phyloP scores from a whole-genome alignment of 2,329 filamentous ascomycete species.

The Lasiodiplodia theobromae region DNA sequence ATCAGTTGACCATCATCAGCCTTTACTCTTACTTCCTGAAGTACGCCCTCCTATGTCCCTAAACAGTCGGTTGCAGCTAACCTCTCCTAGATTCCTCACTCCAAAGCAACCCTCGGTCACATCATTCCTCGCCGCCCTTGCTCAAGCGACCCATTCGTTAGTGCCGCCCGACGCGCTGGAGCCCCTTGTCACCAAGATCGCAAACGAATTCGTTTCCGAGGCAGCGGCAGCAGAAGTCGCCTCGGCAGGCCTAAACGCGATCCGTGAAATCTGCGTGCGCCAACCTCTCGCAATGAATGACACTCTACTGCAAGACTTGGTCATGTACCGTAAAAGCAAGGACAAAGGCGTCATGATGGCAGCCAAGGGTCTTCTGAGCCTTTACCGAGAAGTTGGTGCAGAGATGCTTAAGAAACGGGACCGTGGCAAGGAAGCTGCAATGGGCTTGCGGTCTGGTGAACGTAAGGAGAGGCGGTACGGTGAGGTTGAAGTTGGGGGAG shows the following conservation, averaged over 20 bases:
- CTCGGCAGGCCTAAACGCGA: conserved; percentile 90
- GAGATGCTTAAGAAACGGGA: conserved; percentile 89
- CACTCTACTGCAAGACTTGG: conserved; percentile 91
- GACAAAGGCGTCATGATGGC: conserved; percentile 99
- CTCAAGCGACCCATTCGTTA: conserved; percentile 87
- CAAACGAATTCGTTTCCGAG: conserved; percentile 97
- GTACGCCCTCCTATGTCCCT: conserved; percentile 44
- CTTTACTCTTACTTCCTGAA: conserved; percentile 98
- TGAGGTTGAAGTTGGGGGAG: conserved; percentile 77
- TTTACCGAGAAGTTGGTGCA: conserved; percentile 91
- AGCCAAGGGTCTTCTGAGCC: conserved; percentile 84
- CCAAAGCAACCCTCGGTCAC: conserved; percentile 90
- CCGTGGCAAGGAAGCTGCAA: conserved; percentile 87
- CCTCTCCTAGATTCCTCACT: conserved; percentile 67
- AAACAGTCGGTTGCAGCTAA: conserved; percentile 12
- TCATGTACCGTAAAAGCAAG: conserved; percentile 95
- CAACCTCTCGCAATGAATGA: conserved; percentile 97
- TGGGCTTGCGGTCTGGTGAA: conserved; percentile 79
- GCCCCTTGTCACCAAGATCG: conserved; percentile 91
- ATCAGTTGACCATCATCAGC: conserved; percentile 87
- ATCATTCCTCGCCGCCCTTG: conserved; percentile 88
- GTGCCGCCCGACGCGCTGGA: conserved; percentile 93
- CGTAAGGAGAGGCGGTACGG: conserved; percentile 81
- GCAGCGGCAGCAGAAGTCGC: conserved; percentile 90
- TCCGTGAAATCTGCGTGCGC: conserved; percentile 89